Evolutionary conservation across 352 stramenopile genomes (phyloP).

Genomic region (Phytopythium montanum): DNA sequence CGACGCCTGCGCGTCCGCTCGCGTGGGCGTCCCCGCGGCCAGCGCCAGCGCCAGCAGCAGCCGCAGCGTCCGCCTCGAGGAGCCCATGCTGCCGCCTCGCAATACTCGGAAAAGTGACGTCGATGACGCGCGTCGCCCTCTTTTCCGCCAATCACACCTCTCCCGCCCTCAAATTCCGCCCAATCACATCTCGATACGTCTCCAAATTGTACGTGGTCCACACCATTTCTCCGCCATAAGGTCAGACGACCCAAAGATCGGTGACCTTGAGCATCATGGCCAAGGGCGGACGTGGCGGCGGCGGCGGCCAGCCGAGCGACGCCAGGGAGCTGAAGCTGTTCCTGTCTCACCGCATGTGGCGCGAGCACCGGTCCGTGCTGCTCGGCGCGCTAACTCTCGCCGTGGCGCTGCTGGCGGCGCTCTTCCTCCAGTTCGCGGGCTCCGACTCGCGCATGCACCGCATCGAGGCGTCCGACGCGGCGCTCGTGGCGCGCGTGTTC

Average conservation of each 20-base stretch:
- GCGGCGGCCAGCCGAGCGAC: slow-evolving; percentile 33
- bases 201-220: neutral
- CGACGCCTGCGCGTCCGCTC: slow-evolving; percentile 8
- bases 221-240: too few relatives aligned
- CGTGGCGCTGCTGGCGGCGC: slow-evolving; percentile 53
- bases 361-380: slow-evolving; percentile 67
- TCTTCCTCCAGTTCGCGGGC: slow-evolving; percentile 64
- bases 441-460: slow-evolving; percentile 60
- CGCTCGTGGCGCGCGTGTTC: slow-evolving; percentile 67
- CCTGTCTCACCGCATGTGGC: slow-evolving; percentile 79
- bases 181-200: slow-evolving; percentile 11
- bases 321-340: slow-evolving; percentile 80
- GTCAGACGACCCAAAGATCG: too few relatives aligned
- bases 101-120: too few relatives aligned
- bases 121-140: too few relatives aligned
- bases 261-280: slow-evolving; percentile 13
- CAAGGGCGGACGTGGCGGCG: slow-evolving; percentile 23
- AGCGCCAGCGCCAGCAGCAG: slow-evolving; percentile 14
- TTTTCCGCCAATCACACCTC: slow-evolving; percentile 6
- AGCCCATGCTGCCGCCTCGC: too few relatives aligned
- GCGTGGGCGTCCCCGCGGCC: neutral
- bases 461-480: slow-evolving; percentile 51
- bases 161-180: neutral
- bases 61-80: slow-evolving; percentile 7
- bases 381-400: slow-evolving; percentile 42